phyloP scores from a whole-genome alignment of 163 green algal species.

The Chlamydomonas reinhardtii region DNA sequence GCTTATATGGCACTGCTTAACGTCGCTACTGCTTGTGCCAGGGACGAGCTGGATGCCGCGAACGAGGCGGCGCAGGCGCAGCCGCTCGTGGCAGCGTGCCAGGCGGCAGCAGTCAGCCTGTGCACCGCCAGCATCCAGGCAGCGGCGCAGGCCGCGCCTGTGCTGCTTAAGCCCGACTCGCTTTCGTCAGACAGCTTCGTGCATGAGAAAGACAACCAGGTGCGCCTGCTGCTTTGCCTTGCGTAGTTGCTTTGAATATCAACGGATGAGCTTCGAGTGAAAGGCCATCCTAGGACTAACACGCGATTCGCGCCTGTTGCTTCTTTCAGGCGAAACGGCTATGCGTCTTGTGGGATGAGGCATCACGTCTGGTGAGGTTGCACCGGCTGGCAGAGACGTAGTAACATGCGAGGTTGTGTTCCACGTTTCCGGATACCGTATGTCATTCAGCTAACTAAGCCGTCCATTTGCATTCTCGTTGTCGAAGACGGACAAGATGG shows the following conservation, averaged over 20 bases:
- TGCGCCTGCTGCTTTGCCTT: not conserved
- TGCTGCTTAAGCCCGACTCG: not conserved
- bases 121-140: not conserved
- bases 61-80: not conserved
- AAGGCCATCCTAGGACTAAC: too few relatives aligned
- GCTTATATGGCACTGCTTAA: too few relatives aligned
- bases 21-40: not conserved
- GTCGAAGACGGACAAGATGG: slow-evolving; percentile 25
- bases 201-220: slow-evolving; percentile 40
- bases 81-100: not conserved
- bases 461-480: too few relatives aligned
- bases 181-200: not conserved
- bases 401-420: too few relatives aligned
- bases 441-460: too few relatives aligned
- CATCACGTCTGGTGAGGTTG: not conserved
- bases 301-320: too few relatives aligned
- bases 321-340: slow-evolving; percentile 4
- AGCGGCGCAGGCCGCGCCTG: not conserved
- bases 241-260: too few relatives aligned
- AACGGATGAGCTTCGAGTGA: too few relatives aligned
- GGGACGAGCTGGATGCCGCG: not conserved
- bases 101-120: not conserved
- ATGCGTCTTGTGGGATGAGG: slow-evolving; percentile 36
- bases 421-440: too few relatives aligned
- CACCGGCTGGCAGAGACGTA: too few relatives aligned